Percentiles rank a stretch among this genome's conserved stretches.
Evolutionary conservation across 331 rosid species (phyloP).

Genomic region (Acacia pycnantha): DNA sequence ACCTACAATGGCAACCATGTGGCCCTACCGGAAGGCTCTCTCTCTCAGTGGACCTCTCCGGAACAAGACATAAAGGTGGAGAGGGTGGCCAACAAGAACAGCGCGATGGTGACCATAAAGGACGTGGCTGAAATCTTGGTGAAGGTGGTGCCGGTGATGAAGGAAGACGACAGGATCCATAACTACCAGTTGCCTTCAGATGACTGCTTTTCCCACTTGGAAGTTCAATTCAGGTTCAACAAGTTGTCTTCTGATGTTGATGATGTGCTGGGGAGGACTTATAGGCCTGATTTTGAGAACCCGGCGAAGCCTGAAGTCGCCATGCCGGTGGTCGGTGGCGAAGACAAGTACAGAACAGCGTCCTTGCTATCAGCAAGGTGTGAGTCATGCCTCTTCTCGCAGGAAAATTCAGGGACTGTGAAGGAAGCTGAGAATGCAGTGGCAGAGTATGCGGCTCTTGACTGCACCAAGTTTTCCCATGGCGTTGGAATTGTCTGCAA

Average conservation of each 20-base stretch:
- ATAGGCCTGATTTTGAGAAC: conserved; percentile 48
- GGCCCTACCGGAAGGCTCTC: conserved; percentile 28
- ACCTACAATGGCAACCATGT: conserved; percentile 32
- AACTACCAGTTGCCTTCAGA: conserved; percentile 46
- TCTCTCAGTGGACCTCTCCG: conserved; percentile 38
- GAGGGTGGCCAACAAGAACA: conserved; percentile 48
- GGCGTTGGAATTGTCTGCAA: conserved; percentile 45
- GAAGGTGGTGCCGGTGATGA: conserved; percentile 54
- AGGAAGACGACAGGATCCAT: conserved; percentile 56
- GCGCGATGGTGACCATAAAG: conserved; percentile 37
- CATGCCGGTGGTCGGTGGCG: conserved; percentile 59
- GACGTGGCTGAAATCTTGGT: conserved; percentile 51
- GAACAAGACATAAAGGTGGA: conserved; percentile 38
- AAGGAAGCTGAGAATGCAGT: not conserved
- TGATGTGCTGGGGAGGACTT: conserved; percentile 65
- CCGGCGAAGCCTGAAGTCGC: conserved; percentile 61
- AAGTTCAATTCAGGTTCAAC: conserved; percentile 52
- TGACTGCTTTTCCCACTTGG: conserved; percentile 60
- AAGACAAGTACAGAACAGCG: conserved; percentile 42
- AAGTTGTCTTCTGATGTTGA: conserved; percentile 50
- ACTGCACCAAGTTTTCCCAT: conserved; percentile 33
- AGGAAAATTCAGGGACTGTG: not conserved
- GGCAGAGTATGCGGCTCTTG: conserved; percentile 32
- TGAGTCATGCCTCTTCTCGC: conserved; percentile 29
- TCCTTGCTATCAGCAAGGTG: conserved; percentile 46